These are phyloP conservation scores for Hymenoscyphus fructigenus DNA, from an alignment of 2,329 filamentous ascomycete genomes.

Conservation along the genomic window DNA sequence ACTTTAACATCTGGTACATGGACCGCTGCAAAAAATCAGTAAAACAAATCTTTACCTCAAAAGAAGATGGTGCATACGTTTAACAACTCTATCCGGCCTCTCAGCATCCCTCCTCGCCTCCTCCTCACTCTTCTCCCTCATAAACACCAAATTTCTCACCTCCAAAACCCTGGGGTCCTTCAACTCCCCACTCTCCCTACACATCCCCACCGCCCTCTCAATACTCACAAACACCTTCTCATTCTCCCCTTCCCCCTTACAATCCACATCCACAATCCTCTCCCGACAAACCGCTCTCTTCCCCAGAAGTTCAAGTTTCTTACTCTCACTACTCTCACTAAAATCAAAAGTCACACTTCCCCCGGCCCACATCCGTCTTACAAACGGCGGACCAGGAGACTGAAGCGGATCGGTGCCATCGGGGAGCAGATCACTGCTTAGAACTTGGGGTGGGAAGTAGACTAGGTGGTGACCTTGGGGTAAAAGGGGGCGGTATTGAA, in stretches of 20 bases:
- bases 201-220: constrained; percentile 34
- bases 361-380: constrained; percentile 84
- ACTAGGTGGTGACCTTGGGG: constrained; percentile 77
- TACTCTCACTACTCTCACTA: neutral
- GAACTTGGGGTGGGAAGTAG: constrained; percentile 76
- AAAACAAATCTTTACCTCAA: neutral
- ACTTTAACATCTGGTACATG: constrained; percentile 52
- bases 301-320: constrained; percentile 28
- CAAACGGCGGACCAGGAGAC: constrained; percentile 69
- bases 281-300: constrained; percentile 45
- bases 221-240: constrained; percentile 37
- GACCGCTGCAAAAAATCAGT: constrained; percentile 17
- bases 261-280: constrained; percentile 40
- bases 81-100: constrained; percentile 25
- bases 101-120: constrained; percentile 20
- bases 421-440: constrained; percentile 60
- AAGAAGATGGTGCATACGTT: constrained; percentile 26
- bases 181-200: constrained; percentile 13
- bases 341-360: constrained; percentile 62
- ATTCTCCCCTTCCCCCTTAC: constrained; percentile 28
- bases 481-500: constrained; percentile 9
- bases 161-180: constrained; percentile 43
- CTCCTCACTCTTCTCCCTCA: constrained; percentile 44
- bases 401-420: constrained; percentile 87
- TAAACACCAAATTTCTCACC: constrained; percentile 62